Evolutionary conservation across 441 rosid genomes (phyloP), one percentile per base, ranked within the genome.

Genomic region (Brassica balearica): DNA sequence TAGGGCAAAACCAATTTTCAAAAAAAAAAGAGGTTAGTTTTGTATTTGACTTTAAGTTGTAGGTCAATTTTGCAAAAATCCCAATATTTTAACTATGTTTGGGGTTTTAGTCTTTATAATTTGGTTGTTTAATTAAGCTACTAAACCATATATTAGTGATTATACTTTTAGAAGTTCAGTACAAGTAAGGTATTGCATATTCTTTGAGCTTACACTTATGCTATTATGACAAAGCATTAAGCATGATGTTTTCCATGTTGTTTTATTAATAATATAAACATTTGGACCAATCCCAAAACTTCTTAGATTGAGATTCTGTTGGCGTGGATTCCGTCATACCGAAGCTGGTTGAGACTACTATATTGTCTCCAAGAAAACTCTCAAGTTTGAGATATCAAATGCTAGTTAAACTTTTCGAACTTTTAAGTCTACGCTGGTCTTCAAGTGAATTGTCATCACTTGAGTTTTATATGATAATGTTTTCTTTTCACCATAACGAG

Each of bases 211-310:
- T 58, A 58, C 72, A 67, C 72, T 74, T 74, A 15, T 38, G 66
- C 46, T 56, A 66, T 74, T 74, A 56, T 56, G 72, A 66, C 25
- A 74, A 66, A 67, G 72, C 46, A 66, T 23, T 67, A 15, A 38
- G 60, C 67, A 67, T 41, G 3, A 27, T 62, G 59, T 38, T 59
- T 15, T 66, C 32, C 38, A 34, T 34, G 38, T 29, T 29, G 34
- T 34, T 34, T 34, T 34, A 34, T 34, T 34, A 34, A 34, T 34
- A 34, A 34, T 34, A 34, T 34, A 34, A 34, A 6, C 38, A 34
- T 34, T 34, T 34, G 38, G 38, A 56, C 68, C 67, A 67, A 68
- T 27, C 25, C 68, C 68, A 27, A 29, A 60, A 51, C 68, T 68
- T 27, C 32, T 27, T 68, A 60, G 15, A 43, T 8, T 68, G 36